These are phyloP conservation scores for Geotrichum carabidarum DNA, from an alignment of 1,139 yeast genomes.

Conservation along the genomic window DNA sequence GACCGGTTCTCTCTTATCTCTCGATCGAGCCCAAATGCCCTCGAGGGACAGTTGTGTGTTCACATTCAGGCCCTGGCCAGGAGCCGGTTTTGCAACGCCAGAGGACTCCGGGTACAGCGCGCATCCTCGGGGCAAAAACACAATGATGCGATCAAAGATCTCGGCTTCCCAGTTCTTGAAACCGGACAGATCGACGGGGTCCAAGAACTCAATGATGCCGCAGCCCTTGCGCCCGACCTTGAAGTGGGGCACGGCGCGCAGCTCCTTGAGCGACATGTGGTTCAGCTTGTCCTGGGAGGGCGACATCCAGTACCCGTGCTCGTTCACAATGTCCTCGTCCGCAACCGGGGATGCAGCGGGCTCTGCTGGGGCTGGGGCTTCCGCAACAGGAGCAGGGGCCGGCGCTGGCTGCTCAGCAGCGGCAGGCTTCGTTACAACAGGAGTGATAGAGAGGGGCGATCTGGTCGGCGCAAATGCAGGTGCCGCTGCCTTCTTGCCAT, in stretches of 20 bases:
- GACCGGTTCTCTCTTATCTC: conserved; percentile 66
- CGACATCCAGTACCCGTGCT: conserved; percentile 81
- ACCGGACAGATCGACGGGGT: conserved; percentile 77
- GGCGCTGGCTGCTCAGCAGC: neutral
- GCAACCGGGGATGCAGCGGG: conserved; percentile 17
- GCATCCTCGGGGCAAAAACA: conserved; percentile 58
- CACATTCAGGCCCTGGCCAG: conserved; percentile 79
- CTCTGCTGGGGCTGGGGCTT: neutral
- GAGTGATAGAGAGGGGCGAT: conserved; percentile 2
- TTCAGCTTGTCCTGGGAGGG: conserved; percentile 67
- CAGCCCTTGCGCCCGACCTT: conserved; percentile 73
- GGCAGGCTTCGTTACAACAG: neutral
- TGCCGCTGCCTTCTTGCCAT: neutral
- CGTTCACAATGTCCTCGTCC: conserved; percentile 45
- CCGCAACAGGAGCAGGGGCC: neutral
- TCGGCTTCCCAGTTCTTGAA: conserved; percentile 46
- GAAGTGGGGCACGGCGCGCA: conserved; percentile 60
- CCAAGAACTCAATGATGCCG: conserved; percentile 70
- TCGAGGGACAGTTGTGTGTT: conserved; percentile 69
- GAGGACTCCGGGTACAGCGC: conserved; percentile 61
- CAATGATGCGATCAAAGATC: conserved; percentile 60
- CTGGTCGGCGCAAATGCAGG: neutral
- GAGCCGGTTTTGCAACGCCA: conserved; percentile 49
- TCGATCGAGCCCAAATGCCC: conserved; percentile 71
- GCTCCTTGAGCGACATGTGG: conserved; percentile 54